These are phyloP conservation scores for Fusarium sp. DNA, from an alignment of 2,329 filamentous ascomycete genomes.

Conservation along the genomic window DNA sequence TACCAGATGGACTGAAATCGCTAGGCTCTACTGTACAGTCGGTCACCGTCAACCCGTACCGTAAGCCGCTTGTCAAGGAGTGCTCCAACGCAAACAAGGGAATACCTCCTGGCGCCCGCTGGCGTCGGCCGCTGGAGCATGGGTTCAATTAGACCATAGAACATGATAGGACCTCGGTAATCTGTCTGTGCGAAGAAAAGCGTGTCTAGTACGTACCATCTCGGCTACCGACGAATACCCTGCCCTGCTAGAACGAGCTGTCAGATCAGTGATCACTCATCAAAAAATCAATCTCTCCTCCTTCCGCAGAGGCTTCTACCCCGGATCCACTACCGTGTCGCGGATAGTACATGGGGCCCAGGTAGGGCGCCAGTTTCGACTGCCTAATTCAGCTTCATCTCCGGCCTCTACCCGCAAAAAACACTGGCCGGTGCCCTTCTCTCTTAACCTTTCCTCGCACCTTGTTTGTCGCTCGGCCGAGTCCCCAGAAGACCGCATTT, in stretches of 20 bases:
- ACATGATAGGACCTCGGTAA: slow-evolving; percentile 27
- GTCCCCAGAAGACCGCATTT: slow-evolving; percentile 33
- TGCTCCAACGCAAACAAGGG: background rate
- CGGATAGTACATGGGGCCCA: slow-evolving; percentile 38
- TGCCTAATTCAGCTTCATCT: slow-evolving; percentile 44
- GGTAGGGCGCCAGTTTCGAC: slow-evolving; percentile 20
- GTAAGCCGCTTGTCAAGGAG: slow-evolving; percentile 14
- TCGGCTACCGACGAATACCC: slow-evolving; percentile 16
- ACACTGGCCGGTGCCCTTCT: slow-evolving; percentile 5
- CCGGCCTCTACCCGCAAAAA: slow-evolving; percentile 21
- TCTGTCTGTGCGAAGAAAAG: slow-evolving; percentile 21
- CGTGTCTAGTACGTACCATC: slow-evolving; percentile 2
- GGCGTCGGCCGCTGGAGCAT: slow-evolving; percentile 32
- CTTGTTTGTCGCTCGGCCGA: slow-evolving; percentile 41
- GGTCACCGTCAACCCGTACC: slow-evolving; percentile 20
- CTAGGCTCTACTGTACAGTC: background rate
- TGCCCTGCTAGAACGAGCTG: slow-evolving; percentile 8
- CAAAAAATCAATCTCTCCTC: slow-evolving; percentile 17
- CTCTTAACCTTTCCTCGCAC: background rate
- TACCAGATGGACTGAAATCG: slow-evolving; percentile 34
- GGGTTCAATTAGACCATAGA: slow-evolving; percentile 17
- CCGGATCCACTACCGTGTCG: slow-evolving; percentile 41
- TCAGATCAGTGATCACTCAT: slow-evolving; percentile 28
- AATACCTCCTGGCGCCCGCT: slow-evolving; percentile 21
- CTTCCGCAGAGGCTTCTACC: slow-evolving; percentile 38